A percentile compares a stretch with the other conserved stretches of the same genome.
Conservation (phyloP, 495 filamentous ascomycete genomes). For the Penicillium malachiteum region DNA sequence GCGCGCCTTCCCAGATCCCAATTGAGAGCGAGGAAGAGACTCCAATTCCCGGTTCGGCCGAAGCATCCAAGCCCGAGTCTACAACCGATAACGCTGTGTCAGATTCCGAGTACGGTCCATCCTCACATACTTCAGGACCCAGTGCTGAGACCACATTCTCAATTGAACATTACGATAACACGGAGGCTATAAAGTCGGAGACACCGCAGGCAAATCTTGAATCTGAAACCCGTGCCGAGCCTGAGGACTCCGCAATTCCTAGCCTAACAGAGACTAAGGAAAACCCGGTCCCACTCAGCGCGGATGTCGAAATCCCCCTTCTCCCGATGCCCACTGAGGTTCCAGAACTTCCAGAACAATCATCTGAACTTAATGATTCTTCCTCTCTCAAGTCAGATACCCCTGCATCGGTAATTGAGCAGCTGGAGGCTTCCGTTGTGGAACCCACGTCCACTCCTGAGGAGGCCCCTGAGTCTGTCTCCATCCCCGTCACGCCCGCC, state of each 20-base stretch:
- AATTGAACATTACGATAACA: constrained; percentile 6
- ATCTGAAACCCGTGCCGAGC: constrained; percentile 28
- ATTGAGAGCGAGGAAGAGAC: neutral
- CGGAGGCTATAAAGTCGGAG: constrained; percentile 19
- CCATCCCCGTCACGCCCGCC: constrained; percentile 22
- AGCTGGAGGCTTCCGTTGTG: constrained; percentile 10
- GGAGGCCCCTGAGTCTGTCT: constrained; percentile 15
- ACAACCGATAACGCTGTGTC: constrained; percentile 19
- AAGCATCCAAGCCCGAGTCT: constrained; percentile 19
- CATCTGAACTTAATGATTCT: constrained; percentile 11
- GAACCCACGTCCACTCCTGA: constrained; percentile 11
- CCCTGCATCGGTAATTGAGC: constrained; percentile 16
- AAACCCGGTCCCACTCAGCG: constrained; percentile 38
- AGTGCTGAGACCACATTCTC: constrained; percentile 15
- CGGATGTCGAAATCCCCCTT: constrained; percentile 33
- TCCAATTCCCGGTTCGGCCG: neutral
- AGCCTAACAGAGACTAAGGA: constrained; percentile 30
- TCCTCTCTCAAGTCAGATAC: constrained; percentile 22
- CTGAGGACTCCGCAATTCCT: constrained; percentile 25
- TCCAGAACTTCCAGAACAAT: constrained; percentile 25
- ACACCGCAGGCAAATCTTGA: constrained; percentile 22
- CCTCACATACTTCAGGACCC: constrained; percentile 17
- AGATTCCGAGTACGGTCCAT: constrained; percentile 17
- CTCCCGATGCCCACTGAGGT: constrained; percentile 25
- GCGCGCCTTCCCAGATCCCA: neutral